Percentiles rank a stretch among this genome's conserved stretches.
These are phyloP conservation scores for Grammothele lineata DNA, from an alignment of 768 basidiomycete species.

Conservation along the genomic window DNA sequence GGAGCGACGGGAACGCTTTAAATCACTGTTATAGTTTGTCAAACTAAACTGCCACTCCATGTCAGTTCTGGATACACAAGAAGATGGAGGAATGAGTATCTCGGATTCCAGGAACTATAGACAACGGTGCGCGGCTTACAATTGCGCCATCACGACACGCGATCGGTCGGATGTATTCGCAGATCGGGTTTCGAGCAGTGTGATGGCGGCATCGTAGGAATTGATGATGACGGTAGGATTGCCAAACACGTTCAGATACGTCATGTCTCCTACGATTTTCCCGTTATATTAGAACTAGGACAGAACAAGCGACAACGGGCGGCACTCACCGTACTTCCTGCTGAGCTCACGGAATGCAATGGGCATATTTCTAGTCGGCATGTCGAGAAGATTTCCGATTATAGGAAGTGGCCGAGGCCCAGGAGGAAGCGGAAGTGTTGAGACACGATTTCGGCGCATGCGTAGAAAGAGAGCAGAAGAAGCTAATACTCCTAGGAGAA, in stretches of 20 bases:
- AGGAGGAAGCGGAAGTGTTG: slow-evolving; percentile 7
- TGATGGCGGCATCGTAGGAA: slow-evolving; percentile 14
- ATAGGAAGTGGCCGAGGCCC: slow-evolving; percentile 17
- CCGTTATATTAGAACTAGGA: too few relatives aligned
- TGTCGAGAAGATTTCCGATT: slow-evolving; percentile 18
- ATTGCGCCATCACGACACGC: neutral
- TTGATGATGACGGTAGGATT: slow-evolving; percentile 20
- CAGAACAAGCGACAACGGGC: too few relatives aligned
- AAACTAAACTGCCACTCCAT: neutral
- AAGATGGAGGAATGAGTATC: neutral
- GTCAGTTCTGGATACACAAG: too few relatives aligned
- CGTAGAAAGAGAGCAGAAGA: too few relatives aligned
- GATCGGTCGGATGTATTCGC: neutral
- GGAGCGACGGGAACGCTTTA: slow-evolving; percentile 4
- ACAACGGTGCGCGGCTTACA: slow-evolving; percentile 7
- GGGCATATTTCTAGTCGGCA: slow-evolving; percentile 6
- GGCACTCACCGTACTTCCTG: slow-evolving; percentile 12
- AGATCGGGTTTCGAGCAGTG: slow-evolving; percentile 25
- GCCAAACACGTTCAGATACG: slow-evolving; percentile 17
- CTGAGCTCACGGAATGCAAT: slow-evolving; percentile 11
- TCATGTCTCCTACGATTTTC: slow-evolving; percentile 18
- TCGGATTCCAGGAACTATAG: too few relatives aligned
- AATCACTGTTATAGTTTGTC: neutral
- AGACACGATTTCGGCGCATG: too few relatives aligned
- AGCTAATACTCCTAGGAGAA: too few relatives aligned